phyloP scores from a whole-genome alignment of 2,329 filamentous ascomycete genomes.

The Fonsecaea nubica region DNA sequence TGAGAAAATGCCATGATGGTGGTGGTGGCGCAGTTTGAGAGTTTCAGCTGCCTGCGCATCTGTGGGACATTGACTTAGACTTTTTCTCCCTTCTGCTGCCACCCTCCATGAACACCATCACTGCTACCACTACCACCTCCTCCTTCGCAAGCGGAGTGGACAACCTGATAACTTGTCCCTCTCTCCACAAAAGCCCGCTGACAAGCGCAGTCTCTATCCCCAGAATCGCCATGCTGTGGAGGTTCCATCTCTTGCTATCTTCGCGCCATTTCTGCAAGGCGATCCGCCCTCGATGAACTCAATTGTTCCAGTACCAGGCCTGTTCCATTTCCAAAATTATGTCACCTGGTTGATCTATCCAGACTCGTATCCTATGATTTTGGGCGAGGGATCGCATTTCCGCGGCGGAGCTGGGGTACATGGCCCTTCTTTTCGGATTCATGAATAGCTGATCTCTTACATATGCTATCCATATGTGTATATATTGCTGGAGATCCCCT shows the following conservation, averaged over 20 bases:
- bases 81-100: background rate
- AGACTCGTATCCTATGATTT: background rate
- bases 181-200: background rate
- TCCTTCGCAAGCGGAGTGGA: background rate
- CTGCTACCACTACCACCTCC: background rate
- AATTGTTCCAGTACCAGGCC: background rate
- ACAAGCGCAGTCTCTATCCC: background rate
- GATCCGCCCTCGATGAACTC: background rate
- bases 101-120: background rate
- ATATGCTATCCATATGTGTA: background rate
- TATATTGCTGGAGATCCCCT: constrained; percentile 1
- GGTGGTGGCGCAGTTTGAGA: background rate
- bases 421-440: background rate
- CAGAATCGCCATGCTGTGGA: background rate
- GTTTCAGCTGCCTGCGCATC: background rate
- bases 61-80: background rate
- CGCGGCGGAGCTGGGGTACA: background rate
- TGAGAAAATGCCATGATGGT: background rate
- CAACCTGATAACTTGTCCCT: background rate
- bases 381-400: background rate
- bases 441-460: background rate
- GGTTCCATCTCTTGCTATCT: background rate
- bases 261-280: background rate
- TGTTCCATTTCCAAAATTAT: background rate
- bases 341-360: constrained; percentile 4